phyloP scores from a whole-genome alignment of 345 rosid genomes.

The Ricinus communis region DNA sequence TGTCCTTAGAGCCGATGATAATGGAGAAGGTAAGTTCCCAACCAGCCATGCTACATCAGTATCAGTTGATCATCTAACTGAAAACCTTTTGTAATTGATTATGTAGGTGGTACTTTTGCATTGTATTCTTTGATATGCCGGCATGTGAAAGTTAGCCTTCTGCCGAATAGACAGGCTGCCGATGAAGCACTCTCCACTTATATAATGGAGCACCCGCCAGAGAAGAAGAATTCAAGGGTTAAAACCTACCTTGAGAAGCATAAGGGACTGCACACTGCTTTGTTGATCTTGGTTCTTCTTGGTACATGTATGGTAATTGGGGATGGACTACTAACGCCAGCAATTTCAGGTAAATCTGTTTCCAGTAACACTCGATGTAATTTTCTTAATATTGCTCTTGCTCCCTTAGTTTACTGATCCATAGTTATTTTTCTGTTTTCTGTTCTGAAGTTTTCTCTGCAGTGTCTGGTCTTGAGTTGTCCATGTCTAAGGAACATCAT shows the following conservation, averaged over 20 bases:
- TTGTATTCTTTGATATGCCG: conserved; percentile 89
- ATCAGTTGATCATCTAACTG: neutral
- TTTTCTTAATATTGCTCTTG: too few species aligned
- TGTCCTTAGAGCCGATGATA: conserved; percentile 95
- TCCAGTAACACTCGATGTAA: neutral
- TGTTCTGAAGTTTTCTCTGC: conserved; percentile 77
- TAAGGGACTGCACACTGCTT: conserved; percentile 81
- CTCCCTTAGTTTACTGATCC: neutral
- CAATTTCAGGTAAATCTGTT: conserved; percentile 73
- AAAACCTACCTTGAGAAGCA: conserved; percentile 78
- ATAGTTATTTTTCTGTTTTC: conserved; percentile 3
- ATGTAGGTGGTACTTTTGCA: conserved; percentile 93
- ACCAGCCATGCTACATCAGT: neutral
- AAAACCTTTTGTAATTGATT: conserved; percentile 12
- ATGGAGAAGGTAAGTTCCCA: conserved; percentile 78
- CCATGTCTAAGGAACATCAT: conserved; percentile 88
- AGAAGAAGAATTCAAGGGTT: conserved; percentile 60
- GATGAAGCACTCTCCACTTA: conserved; percentile 98
- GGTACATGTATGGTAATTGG: conserved; percentile 99
- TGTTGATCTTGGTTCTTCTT: conserved; percentile 87
- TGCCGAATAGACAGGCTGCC: conserved; percentile 87
- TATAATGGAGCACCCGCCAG: conserved; percentile 72
- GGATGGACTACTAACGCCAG: conserved; percentile 96
- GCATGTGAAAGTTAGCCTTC: conserved; percentile 88
- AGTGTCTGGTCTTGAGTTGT: conserved; percentile 93